Evolutionary conservation across 129 eudicot genomes (phyloP), one percentile per base, ranked within the genome.

Genomic region (Saussurea involucrata): DNA sequence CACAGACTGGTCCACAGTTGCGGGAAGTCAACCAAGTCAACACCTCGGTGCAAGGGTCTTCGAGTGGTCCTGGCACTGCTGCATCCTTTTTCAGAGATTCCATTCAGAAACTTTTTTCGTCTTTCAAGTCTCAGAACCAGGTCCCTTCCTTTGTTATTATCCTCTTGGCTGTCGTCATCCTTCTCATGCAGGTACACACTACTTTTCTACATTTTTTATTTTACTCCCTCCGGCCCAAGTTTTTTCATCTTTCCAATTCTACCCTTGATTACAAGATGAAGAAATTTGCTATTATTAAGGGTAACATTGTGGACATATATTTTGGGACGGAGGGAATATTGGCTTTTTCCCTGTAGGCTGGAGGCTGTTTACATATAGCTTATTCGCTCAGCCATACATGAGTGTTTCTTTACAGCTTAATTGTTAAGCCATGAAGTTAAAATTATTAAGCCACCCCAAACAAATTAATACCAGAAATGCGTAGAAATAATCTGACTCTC

Each of bases 121-220:
- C 82, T 24, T 76, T 90, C n/a, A 89, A 84, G 66, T 79, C 77
- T 67, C 88, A 80, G 81, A 85, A 75, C 72, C 88, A 85, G 20
- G 78, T 79, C 27, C 88, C 87, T 0, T 71, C 85, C 69, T 66
- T 83, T 63, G 83, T 87, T 60, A 87, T 88, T 42, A 78, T 87
- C 68, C 74, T 87, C 18, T 71, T 90, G 84, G 92, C 90, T 13
- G 79, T 89, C 6, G 88, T 90, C 72, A 85, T 93, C 82, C 84
- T 93, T 77, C 83, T 93, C 21, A 93, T 90, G 97, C 98, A 93
- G 98, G 98, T 93, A 90, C 64, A 42, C 36, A 21, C 46, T 69
- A 10, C 61, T 69, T 76, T n/a, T n/a, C n/a, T 75, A 24, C 24
- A 0, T 13, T 37, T 81, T 27, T 57, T 33, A 77, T 77, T 32